These are phyloP conservation scores for Stemphylium vesicarium DNA, from an alignment of 2,329 filamentous ascomycete genomes.

Conservation along the genomic window DNA sequence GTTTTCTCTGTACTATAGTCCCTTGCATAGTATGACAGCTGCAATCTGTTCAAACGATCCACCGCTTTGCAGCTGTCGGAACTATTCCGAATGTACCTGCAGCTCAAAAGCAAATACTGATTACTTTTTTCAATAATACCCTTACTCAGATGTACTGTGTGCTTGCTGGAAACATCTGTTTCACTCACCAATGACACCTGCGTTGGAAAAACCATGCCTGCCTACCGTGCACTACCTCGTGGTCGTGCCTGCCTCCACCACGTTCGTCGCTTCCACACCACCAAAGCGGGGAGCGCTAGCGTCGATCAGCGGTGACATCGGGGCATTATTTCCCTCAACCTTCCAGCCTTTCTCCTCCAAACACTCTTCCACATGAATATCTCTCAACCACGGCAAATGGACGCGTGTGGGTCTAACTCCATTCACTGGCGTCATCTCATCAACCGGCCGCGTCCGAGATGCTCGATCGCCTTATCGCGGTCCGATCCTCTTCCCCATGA, in stretches of 20 bases:
- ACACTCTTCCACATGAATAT: not conserved
- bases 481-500: not conserved
- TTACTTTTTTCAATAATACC: not conserved
- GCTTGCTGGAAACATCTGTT: not conserved
- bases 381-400: not conserved
- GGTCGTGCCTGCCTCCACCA: not conserved
- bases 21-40: not conserved
- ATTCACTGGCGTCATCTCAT: not conserved
- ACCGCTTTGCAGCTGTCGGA: not conserved
- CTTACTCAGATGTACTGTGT: too few species aligned
- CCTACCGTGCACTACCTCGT: not conserved
- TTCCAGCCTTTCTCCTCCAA: not conserved
- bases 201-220: not conserved
- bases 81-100: not conserved
- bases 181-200: not conserved
- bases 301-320: not conserved
- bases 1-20: not conserved
- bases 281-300: not conserved
- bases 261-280: not conserved
- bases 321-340: not conserved
- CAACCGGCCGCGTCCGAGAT: not conserved
- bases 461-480: not conserved
- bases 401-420: not conserved
- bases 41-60: not conserved
- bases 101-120: not conserved